Percentiles rank a stretch among this genome's conserved stretches.
Conservation (phyloP, 1,284 basidiomycete species). For the Puccinia triticina region DNA sequence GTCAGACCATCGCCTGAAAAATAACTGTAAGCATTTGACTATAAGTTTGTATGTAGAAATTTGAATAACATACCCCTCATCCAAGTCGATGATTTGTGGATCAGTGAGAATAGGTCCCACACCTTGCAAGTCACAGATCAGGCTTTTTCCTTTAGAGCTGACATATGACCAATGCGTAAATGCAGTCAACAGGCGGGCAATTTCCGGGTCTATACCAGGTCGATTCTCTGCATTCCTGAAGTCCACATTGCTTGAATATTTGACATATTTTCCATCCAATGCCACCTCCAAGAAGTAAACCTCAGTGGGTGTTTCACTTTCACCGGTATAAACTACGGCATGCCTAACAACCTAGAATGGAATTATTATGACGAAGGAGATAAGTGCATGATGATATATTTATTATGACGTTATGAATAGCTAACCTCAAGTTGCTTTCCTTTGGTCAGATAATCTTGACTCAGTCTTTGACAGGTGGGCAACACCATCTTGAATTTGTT, state of each 20-base stretch:
- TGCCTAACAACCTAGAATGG: neutral
- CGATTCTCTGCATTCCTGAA: neutral
- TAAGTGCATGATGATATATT: neutral
- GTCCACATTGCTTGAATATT: conserved; percentile 1
- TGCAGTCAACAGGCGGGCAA: neutral
- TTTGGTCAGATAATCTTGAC: neutral
- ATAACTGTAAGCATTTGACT: neutral
- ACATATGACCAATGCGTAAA: conserved; percentile 13
- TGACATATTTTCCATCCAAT: neutral
- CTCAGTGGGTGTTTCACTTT: neutral
- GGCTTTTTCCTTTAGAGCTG: neutral
- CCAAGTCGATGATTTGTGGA: neutral
- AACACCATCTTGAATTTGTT: neutral
- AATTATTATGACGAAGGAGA: no score
- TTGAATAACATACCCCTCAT: neutral
- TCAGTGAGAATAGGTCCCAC: conserved; percentile 4
- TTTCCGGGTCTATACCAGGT: neutral
- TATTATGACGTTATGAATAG: no score
- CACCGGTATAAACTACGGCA: neutral
- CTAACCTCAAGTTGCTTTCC: neutral
- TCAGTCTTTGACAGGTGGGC: neutral
- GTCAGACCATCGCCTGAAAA: neutral
- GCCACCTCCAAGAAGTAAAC: neutral
- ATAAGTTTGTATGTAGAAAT: neutral
- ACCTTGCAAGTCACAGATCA: neutral